Conservation (phyloP, 1,284 basidiomycete genomes). For the Marasmius oreades region DNA sequence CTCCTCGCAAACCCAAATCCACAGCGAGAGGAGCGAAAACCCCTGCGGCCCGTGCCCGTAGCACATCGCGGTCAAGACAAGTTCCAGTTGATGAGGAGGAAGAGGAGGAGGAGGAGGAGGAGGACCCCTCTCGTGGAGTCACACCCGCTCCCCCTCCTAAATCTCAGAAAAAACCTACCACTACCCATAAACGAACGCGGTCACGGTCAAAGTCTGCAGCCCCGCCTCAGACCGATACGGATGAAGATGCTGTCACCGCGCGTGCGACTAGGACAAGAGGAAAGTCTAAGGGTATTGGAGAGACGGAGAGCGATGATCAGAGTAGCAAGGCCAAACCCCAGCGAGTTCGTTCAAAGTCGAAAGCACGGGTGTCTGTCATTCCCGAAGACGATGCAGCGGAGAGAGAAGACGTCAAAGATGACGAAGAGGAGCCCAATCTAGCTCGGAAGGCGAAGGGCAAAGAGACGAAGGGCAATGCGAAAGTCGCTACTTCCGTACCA, state of each 20-base stretch:
- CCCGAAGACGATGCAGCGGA: slow-evolving; percentile 15
- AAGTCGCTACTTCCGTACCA: not conserved
- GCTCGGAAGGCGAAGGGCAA: slow-evolving; percentile 1
- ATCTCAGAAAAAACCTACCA: slow-evolving; percentile 1
- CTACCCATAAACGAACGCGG: not conserved
- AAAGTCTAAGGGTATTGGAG: not conserved
- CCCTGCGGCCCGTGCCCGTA: slow-evolving; percentile 19
- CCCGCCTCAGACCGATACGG: slow-evolving; percentile 8
- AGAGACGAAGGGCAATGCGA: slow-evolving; percentile 5
- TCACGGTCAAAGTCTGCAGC: slow-evolving; percentile 6
- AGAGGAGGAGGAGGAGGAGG: slow-evolving; percentile 14
- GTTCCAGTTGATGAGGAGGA: slow-evolving; percentile 24
- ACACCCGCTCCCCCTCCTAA: slow-evolving; percentile 11
- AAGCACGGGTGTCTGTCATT: slow-evolving; percentile 13
- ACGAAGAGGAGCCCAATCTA: not conserved
- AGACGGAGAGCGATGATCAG: not conserved
- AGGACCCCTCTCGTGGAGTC: slow-evolving; percentile 3
- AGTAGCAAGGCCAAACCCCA: not conserved
- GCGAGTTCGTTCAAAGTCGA: slow-evolving; percentile 5
- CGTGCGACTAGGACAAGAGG: slow-evolving; percentile 15
- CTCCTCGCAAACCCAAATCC: slow-evolving; percentile 18
- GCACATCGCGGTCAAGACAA: slow-evolving; percentile 26
- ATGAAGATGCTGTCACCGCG: slow-evolving; percentile 14
- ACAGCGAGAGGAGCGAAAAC: slow-evolving; percentile 14
- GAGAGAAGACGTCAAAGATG: slow-evolving; percentile 10